Base-by-base conservation (phyloP, 345 rosid genomes). In the Stellera chamaejasme region DNA sequence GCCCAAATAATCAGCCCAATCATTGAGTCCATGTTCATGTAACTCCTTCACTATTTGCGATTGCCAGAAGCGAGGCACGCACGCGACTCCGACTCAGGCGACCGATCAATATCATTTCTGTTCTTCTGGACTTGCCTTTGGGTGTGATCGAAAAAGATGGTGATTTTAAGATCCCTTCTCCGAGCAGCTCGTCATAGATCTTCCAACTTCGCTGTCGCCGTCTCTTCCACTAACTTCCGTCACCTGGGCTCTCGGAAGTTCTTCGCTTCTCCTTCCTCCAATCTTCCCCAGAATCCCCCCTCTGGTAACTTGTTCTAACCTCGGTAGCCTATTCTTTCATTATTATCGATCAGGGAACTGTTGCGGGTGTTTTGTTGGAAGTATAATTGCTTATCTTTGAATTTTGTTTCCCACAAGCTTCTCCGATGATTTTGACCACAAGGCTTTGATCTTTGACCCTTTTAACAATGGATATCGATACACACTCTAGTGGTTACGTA, bases 101-200 rank as follows among this genome's bases (percentile, higher is more conserved):
- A 32, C 39, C 7, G 39, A 32, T 32, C 39, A 32, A 32, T 32
- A 3, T 32, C 39, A 7, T 32, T 1, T 32, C 5, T 7, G 39
- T 3, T 28, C 36, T 28, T 6, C 36, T 28, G 36, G 39, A 32
- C 39, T 32, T 7, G 39, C 39, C 39, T 32, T 32, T 32, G 39
- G 3, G 39, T 3, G 39, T 32, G 39, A 32, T 32, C 39, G 39
- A 32, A 7, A 19, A 60, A 58, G 53, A 66, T 66, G 75, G 32
- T 23, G 13, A 52, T 64, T 16, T 46, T 75, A 25, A 67, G 79
- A 75, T 71, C 73, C 48, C 59, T 75, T 46, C 58, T 13, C 56
- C 62, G 76, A 60, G 64, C 65, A 48, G 72, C 71, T 7, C 16
- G 55, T 43, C 45, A 27, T 25, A 43, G 68, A 48, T 64, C 61